Evolutionary conservation across 441 rosid species (phyloP).

Genomic region (Jatropha podagrica): DNA sequence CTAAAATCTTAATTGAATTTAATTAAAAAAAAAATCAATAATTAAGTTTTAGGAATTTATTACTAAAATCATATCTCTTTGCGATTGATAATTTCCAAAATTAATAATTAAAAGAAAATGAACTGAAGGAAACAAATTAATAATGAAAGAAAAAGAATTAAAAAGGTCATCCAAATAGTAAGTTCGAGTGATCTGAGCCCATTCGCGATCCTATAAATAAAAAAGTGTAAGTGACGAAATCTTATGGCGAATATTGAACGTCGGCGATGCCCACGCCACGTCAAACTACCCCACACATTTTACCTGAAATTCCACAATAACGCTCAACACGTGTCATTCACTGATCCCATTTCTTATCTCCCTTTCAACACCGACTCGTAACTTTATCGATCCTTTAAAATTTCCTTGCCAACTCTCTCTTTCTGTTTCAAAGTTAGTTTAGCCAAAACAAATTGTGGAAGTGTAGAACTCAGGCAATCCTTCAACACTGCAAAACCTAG

Average conservation of each 20-base stretch:
- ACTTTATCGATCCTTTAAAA: neutral
- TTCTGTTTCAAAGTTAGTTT: neutral
- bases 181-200: too few species aligned
- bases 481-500: neutral
- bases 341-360: neutral
- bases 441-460: constrained; percentile 5
- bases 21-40: too few species aligned
- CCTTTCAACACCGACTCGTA: constrained; percentile 2
- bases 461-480: constrained; percentile 36
- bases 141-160: neutral
- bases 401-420: neutral
- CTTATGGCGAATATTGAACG: neutral
- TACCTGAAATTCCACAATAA: constrained; percentile 9
- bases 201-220: too few species aligned
- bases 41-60: too few species aligned
- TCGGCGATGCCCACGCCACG: neutral
- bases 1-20: too few species aligned
- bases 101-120: neutral
- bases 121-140: too few species aligned
- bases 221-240: neutral
- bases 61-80: too few species aligned
- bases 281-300: neutral
- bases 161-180: too few species aligned
- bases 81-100: too few species aligned
- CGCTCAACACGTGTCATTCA: constrained; percentile 12